phyloP scores from a whole-genome alignment of 1,284 basidiomycete genomes.

The Cystobasidium slooffiae region DNA sequence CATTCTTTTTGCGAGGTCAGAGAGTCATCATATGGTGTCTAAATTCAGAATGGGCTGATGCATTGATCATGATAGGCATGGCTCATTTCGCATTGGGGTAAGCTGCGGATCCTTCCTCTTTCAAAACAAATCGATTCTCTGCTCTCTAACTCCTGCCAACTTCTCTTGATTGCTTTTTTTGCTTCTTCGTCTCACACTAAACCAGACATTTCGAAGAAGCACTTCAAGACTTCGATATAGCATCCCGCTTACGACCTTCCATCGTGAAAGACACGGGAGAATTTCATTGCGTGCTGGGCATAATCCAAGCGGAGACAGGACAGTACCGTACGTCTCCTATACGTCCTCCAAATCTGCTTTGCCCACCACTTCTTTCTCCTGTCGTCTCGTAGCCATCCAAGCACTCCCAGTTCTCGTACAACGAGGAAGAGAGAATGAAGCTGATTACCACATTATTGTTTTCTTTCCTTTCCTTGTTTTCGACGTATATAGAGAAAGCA shows the following conservation, averaged over 20 bases:
- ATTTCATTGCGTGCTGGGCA: conserved; percentile 32
- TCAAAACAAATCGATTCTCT: not conserved
- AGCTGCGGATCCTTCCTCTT: not conserved
- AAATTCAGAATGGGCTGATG: not conserved
- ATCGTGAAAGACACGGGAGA: conserved; percentile 41
- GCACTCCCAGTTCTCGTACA: too few relatives aligned
- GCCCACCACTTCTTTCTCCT: too few relatives aligned
- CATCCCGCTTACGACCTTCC: not conserved
- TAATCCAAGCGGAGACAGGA: conserved; percentile 31
- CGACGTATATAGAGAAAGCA: conserved; percentile 2
- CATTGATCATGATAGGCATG: conserved; percentile 16
- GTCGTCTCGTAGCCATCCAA: too few relatives aligned
- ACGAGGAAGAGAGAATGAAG: not conserved
- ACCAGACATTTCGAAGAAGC: conserved; percentile 34
- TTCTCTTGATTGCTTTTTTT: conserved; percentile 1
- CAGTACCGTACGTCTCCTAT: conserved; percentile 9
- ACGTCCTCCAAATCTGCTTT: too few relatives aligned
- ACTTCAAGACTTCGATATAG: conserved; percentile 30
- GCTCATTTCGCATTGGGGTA: conserved; percentile 30
- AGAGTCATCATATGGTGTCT: too few relatives aligned
- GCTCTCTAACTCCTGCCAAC: not conserved
- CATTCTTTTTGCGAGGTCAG: conserved; percentile 35
- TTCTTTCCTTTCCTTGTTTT: not conserved
- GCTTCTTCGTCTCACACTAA: not conserved
- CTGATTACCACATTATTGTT: not conserved